A percentile compares a stretch with the other conserved stretches of the same genome.
Evolutionary conservation across 2,329 filamentous ascomycete species (phyloP).

Genomic region (Fusarium sp.): DNA sequence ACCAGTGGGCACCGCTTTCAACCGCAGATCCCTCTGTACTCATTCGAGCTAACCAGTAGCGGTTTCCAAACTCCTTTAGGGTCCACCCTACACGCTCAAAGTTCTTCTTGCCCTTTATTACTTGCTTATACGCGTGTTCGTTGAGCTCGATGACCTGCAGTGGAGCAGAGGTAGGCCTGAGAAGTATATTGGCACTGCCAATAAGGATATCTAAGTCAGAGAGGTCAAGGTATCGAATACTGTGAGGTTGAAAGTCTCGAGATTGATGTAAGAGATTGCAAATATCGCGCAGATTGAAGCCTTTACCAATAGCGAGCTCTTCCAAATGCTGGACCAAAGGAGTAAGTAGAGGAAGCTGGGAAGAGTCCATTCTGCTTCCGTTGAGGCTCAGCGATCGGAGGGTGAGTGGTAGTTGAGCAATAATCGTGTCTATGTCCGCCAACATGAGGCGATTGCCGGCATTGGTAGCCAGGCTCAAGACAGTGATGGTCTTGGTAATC

Average conservation of each 20-base stretch:
- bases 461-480: constrained; percentile 78
- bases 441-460: constrained; percentile 77
- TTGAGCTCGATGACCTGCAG: constrained; percentile 81
- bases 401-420: constrained; percentile 72
- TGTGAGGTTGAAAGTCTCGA: constrained; percentile 59
- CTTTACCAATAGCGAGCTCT: constrained; percentile 79
- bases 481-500: constrained; percentile 70
- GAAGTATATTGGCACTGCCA: constrained; percentile 68
- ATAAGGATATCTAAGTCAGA: constrained; percentile 70
- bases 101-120: constrained; percentile 70
- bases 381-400: constrained; percentile 80
- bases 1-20: constrained; percentile 66
- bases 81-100: constrained; percentile 75
- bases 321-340: constrained; percentile 75
- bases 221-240: constrained; percentile 79
- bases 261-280: constrained; percentile 70
- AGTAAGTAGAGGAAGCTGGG: constrained; percentile 71
- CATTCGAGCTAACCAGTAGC: constrained; percentile 74
- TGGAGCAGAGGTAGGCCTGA: constrained; percentile 70
- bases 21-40: constrained; percentile 49
- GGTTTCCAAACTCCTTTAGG: constrained; percentile 73
- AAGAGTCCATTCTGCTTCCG: constrained; percentile 74
- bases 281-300: constrained; percentile 72
- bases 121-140: constrained; percentile 72
- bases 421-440: constrained; percentile 70